A percentile compares a stretch with the other conserved stretches of the same genome.
phyloP scores from a whole-genome alignment of 2,329 filamentous ascomycete genomes.

The Colletotrichum agaves region DNA sequence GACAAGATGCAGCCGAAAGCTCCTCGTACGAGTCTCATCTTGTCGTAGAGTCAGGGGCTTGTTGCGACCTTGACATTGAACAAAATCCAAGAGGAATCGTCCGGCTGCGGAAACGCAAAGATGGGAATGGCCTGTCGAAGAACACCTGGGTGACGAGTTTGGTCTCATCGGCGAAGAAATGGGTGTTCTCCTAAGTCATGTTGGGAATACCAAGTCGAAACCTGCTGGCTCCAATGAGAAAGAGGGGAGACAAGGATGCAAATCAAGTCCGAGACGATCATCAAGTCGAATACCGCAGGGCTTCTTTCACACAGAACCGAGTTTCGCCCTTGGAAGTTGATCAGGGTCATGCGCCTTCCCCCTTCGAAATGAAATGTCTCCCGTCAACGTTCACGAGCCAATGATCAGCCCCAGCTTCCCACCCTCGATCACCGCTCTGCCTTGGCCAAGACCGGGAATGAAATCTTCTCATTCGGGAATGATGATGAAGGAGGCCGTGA shows the following conservation, averaged over 20 bases:
- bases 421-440: background rate
- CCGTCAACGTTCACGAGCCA: conserved; percentile 1
- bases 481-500: background rate
- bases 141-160: background rate
- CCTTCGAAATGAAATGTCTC: background rate
- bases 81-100: background rate
- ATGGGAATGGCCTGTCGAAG: background rate
- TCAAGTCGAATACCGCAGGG: background rate
- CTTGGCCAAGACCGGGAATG: background rate
- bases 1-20: background rate
- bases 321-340: background rate
- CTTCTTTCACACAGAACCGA: background rate
- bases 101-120: background rate
- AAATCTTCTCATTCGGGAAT: background rate
- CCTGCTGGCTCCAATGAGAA: background rate
- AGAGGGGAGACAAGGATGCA: background rate
- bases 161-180: conserved; percentile 10
- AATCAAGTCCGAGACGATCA: background rate
- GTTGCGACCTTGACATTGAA: background rate
- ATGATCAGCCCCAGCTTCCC: background rate
- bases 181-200: background rate
- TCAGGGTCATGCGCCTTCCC: background rate
- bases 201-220: background rate
- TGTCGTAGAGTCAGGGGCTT: background rate
- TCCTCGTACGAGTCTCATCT: background rate